Evolutionary conservation across 805 yeast genomes (phyloP), one percentile per base, ranked within the genome.

Genomic region (Vanderwaltozyma tropicalis): DNA sequence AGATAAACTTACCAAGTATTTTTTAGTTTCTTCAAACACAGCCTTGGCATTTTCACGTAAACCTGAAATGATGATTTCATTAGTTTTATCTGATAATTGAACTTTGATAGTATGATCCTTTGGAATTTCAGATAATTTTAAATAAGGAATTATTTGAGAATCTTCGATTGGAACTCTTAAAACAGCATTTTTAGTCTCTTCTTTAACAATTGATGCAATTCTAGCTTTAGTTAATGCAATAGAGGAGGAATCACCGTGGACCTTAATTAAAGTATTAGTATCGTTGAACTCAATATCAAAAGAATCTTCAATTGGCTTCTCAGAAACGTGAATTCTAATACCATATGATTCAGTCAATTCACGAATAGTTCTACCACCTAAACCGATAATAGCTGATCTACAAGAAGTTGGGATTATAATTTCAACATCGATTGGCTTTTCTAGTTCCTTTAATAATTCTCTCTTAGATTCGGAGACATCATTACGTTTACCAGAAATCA

Each of bases 181-280:
- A 9, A 71, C 62, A 39, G 78, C 64, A 47, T 62, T 66, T 52
- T 78, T 80, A 38, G 86, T 80, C 50, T 81, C 78, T 52, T 81
- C 82, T 51, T 74, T 70, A 33, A 87, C 94, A 50, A 87, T 81
- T 17, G 72, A 74, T 52, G 74, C 48, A 46, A 89, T 86, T 53
- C 69, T 74, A 27, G 64, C 59, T 53, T 79, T 80, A 24, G 96
- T 95, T 33, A 70, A 68, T 44, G 69, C 71, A 48, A 83, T 81
- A 39, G 95, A 87, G 55, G 83, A 94, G 42, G 74, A 70, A 54
- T 87, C 94, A 63, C 96, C 97, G 43, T 74, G 79, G 39, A 88
- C 66, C 18, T 75, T 63, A 39, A 88, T 79, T 22, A 67, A 64
- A 21, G 80, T 68, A 13, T 72, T 56, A 31, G 68, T 73, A 26